Conservation (phyloP, 1,284 basidiomycete species). For the Paramarasmius palmivorus region DNA sequence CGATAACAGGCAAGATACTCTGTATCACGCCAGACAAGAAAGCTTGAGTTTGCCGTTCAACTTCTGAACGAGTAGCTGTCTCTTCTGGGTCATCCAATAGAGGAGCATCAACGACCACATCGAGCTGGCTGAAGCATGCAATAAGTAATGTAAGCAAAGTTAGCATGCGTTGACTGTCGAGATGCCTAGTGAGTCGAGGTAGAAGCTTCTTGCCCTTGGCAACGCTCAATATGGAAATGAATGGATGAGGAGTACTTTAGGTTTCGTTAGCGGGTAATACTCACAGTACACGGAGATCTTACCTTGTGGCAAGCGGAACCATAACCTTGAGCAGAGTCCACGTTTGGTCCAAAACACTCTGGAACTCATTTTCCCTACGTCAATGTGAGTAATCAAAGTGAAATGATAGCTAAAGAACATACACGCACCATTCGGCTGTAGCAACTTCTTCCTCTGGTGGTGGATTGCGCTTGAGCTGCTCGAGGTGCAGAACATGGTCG, state of each 20-base stretch:
- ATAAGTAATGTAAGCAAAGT: conserved; percentile 91
- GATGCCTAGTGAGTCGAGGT: conserved; percentile 86
- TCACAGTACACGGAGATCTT: conserved; percentile 28
- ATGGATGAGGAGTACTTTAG: conserved; percentile 88
- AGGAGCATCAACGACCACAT: conserved; percentile 80
- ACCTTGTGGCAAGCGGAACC: conserved; percentile 91
- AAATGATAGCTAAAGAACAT: not conserved
- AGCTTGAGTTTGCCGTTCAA: conserved; percentile 86
- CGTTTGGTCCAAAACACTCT: conserved; percentile 65
- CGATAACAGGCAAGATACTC: conserved; percentile 82
- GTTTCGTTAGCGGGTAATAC: not conserved
- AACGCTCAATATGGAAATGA: conserved; percentile 88
- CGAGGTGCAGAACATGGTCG: conserved; percentile 81
- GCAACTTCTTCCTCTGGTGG: conserved; percentile 57
- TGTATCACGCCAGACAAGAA: conserved; percentile 89
- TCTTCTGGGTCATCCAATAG: conserved; percentile 72
- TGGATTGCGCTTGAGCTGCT: conserved; percentile 84
- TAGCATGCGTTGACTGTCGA: conserved; percentile 79
- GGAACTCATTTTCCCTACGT: conserved; percentile 61
- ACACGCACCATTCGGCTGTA: conserved; percentile 53
- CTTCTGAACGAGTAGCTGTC: conserved; percentile 64
- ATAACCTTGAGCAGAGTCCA: conserved; percentile 87
- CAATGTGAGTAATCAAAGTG: conserved; percentile 5
- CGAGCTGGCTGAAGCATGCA: conserved; percentile 91
- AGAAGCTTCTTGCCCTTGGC: conserved; percentile 94